Conservation (phyloP, 2,329 filamentous ascomycete genomes). For the Colletotrichum gigasporum region DNA sequence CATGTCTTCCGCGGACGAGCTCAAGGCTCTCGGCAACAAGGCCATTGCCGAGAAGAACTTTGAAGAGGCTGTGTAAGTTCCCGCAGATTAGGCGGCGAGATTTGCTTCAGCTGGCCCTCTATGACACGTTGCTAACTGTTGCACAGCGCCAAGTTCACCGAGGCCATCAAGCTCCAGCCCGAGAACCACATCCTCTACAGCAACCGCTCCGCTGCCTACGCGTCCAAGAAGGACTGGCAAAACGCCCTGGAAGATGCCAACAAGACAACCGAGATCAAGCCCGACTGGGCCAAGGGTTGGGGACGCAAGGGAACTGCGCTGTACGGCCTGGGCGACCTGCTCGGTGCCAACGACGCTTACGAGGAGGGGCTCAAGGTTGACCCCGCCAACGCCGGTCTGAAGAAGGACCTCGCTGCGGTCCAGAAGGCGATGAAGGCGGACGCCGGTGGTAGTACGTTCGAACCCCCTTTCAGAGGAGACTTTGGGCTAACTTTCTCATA, state of each 20-base stretch:
- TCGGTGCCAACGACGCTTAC: conserved; percentile 88
- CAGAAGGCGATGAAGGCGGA: conserved; percentile 88
- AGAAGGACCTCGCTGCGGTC: conserved; percentile 85
- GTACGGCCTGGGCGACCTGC: conserved; percentile 86
- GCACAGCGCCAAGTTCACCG: conserved; percentile 87
- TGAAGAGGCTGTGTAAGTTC: conserved; percentile 87
- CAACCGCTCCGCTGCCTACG: conserved; percentile 89
- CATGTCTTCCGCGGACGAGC: conserved; percentile 75
- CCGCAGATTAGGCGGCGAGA: too few relatives aligned
- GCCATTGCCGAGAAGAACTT: conserved; percentile 98
- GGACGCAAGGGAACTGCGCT: conserved; percentile 90
- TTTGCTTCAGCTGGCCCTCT: neutral
- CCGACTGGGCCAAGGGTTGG: conserved; percentile 98
- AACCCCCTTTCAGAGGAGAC: too few relatives aligned
- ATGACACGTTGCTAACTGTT: conserved; percentile 31
- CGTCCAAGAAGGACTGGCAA: conserved; percentile 89
- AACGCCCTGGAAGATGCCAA: conserved; percentile 88
- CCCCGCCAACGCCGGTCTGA: conserved; percentile 89
- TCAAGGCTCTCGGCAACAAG: conserved; percentile 98
- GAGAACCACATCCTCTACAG: conserved; percentile 97
- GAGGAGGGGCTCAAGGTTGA: conserved; percentile 95
- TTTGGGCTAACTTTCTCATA: too few relatives aligned
- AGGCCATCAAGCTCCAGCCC: conserved; percentile 89
- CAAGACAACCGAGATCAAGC: conserved; percentile 94
- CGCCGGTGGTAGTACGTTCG: conserved; percentile 45